Conservation (phyloP, 306 rosid genomes). For the Ormosia emarginata region DNA sequence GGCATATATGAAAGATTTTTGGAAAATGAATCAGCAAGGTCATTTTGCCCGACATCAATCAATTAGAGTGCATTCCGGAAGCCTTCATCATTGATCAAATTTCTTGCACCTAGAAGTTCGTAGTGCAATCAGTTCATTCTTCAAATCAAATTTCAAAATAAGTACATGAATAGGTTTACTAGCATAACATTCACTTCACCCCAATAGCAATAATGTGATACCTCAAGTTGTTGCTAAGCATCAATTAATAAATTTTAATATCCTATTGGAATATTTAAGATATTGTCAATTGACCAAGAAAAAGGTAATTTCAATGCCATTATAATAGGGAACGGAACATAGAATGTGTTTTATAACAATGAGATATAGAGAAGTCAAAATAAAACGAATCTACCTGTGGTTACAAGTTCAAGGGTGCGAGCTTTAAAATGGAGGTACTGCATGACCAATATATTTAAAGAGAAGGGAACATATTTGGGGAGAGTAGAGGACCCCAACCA, state of each 20-base stretch:
- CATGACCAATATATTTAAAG: constrained; percentile 81
- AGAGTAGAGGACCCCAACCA: constrained; percentile 81
- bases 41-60: constrained; percentile 95
- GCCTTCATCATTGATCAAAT: constrained; percentile 48
- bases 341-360: background rate
- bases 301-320: background rate
- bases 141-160: background rate
- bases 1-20: constrained; percentile 52
- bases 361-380: background rate
- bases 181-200: background rate
- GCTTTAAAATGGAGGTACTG: constrained; percentile 77
- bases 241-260: background rate
- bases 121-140: background rate
- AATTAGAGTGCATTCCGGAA: constrained; percentile 75
- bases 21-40: constrained; percentile 69
- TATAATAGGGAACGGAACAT: background rate
- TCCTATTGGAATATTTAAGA: no score
- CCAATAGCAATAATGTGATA: background rate
- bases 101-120: constrained; percentile 41
- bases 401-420: constrained; percentile 56
- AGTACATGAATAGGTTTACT: background rate
- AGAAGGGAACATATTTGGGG: constrained; percentile 77
- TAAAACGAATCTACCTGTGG: constrained; percentile 45
- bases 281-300: background rate
- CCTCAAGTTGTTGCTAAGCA: background rate